Evolutionary conservation across 2,329 filamentous ascomycete genomes (phyloP), one percentile per base, ranked within the genome.

Genomic region (Paraconiothyrium brasiliense): DNA sequence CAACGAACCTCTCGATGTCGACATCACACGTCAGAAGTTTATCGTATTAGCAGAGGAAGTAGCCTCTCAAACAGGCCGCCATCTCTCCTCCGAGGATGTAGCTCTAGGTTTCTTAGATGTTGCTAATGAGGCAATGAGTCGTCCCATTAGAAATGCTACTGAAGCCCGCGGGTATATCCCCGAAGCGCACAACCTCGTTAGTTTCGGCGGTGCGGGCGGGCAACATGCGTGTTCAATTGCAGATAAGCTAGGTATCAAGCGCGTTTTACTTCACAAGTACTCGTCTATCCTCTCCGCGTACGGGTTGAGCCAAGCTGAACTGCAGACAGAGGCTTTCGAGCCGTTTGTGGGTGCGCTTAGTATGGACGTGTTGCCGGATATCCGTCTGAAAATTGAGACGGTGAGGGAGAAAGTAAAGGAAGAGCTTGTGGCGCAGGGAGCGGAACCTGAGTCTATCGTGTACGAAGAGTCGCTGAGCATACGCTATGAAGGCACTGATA

Each of bases 381-480:
- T 57, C 2, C 44, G 39, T 2, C 13, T 30, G 5, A 48, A 35
- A 1, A 24, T 56, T 37, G 54, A 47, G 16, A 30, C 20, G 6
- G 39, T 57, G 11, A 43, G 14, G 35, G 34, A 34, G 20, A 51
- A 44, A 44, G 56, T 46, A 10, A 2, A 34, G 6, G 80, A 82
- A 22, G 89, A 90, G 6, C 93, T 97, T 78, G 92, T 92, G 0
- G 96, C 96, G 72, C 81, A 84, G 2, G 87, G 90, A 46, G 80
- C 85, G 8, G 87, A 91, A 32, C 92, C 96, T 39, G 83, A 20
- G 8, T 20, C 14, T 44, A 44, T 44, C n/a, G 41, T 87, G 0
- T 94, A 93, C 72, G 92, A 96, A 74, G 90, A 94, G 74, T 97
- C 96, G 72, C 85, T 97, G 58, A 96, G 97, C 76, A 94, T 97